Conservation (phyloP, 2,329 filamentous ascomycete species). For the Juglanconis juglandina region DNA sequence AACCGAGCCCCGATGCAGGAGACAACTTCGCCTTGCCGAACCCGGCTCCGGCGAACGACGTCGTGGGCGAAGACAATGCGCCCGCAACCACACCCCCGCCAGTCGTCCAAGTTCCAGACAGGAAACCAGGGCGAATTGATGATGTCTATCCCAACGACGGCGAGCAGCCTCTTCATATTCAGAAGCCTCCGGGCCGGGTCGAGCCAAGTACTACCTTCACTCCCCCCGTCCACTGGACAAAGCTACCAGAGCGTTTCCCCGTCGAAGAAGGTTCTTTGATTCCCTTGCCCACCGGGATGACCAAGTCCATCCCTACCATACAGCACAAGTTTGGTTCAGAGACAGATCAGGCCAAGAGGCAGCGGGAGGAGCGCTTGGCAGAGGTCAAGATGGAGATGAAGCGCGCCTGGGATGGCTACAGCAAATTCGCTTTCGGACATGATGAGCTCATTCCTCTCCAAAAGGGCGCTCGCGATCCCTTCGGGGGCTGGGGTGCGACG, state of each 20-base stretch:
- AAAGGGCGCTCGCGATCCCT: constrained; percentile 69
- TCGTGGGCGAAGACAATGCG: constrained; percentile 19
- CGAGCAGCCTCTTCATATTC: constrained; percentile 16
- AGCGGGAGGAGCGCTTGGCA: constrained; percentile 61
- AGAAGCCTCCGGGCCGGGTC: constrained; percentile 24
- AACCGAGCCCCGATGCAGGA: constrained; percentile 24
- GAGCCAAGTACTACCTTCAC: constrained; percentile 23
- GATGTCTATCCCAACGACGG: constrained; percentile 22
- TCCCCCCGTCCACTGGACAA: constrained; percentile 65
- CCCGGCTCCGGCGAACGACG: constrained; percentile 9
- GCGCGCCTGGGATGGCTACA: constrained; percentile 81
- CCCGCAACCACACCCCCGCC: constrained; percentile 24
- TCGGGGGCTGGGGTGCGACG: constrained; percentile 88
- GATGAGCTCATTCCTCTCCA: constrained; percentile 79
- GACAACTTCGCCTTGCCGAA: constrained; percentile 27
- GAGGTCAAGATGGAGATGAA: constrained; percentile 71
- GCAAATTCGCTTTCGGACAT: constrained; percentile 73
- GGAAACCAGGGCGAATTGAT: constrained; percentile 23
- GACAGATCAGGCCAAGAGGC: constrained; percentile 53
- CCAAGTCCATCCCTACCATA: constrained; percentile 70
- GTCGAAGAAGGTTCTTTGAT: constrained; percentile 69
- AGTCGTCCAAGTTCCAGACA: constrained; percentile 28
- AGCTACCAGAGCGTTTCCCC: constrained; percentile 73
- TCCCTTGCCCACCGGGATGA: constrained; percentile 66
- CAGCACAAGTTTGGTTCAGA: constrained; percentile 73